phyloP scores from a whole-genome alignment of 441 rosid genomes.

The Gossypium davidsonii region DNA sequence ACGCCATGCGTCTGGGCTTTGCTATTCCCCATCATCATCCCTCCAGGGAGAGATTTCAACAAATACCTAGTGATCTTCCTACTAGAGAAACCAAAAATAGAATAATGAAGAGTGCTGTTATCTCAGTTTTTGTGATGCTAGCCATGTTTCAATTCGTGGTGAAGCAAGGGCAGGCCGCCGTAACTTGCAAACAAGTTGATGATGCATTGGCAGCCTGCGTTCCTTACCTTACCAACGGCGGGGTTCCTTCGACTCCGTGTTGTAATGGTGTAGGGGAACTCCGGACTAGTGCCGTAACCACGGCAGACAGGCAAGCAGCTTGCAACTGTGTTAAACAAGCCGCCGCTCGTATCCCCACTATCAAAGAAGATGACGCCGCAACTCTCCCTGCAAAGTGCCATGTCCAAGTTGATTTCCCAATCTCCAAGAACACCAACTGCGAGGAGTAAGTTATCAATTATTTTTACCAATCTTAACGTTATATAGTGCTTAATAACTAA shows the following conservation, averaged over 20 bases:
- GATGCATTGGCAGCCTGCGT: slow-evolving; percentile 22
- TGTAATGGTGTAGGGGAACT: slow-evolving; percentile 29
- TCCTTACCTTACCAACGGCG: slow-evolving; percentile 13
- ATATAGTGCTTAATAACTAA: neutral
- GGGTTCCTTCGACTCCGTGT: slow-evolving; percentile 18
- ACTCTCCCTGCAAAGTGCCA: slow-evolving; percentile 34
- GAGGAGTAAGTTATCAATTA: slow-evolving; percentile 12
- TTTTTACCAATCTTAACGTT: neutral
- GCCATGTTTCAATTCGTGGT: slow-evolving; percentile 19
- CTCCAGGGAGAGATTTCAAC: neutral
- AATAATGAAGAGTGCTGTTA: slow-evolving; percentile 17
- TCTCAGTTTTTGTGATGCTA: slow-evolving; percentile 10
- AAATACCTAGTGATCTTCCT: neutral
- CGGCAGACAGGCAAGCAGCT: slow-evolving; percentile 24
- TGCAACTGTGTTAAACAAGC: slow-evolving; percentile 30
- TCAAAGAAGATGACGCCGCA: slow-evolving; percentile 27
- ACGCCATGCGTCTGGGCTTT: neutral
- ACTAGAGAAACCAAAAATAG: neutral
- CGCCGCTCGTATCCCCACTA: slow-evolving; percentile 13
- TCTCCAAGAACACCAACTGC: slow-evolving; percentile 26
- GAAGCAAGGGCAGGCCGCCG: slow-evolving; percentile 17
- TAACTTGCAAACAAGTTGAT: slow-evolving; percentile 23
- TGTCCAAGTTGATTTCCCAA: slow-evolving; percentile 24
- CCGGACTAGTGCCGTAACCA: slow-evolving; percentile 18
- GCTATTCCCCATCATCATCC: neutral